Percentiles rank a stretch among this genome's conserved stretches.
These are phyloP conservation scores for Xenoacremonium recifei DNA, from an alignment of 2,329 filamentous ascomycete species.

Conservation along the genomic window DNA sequence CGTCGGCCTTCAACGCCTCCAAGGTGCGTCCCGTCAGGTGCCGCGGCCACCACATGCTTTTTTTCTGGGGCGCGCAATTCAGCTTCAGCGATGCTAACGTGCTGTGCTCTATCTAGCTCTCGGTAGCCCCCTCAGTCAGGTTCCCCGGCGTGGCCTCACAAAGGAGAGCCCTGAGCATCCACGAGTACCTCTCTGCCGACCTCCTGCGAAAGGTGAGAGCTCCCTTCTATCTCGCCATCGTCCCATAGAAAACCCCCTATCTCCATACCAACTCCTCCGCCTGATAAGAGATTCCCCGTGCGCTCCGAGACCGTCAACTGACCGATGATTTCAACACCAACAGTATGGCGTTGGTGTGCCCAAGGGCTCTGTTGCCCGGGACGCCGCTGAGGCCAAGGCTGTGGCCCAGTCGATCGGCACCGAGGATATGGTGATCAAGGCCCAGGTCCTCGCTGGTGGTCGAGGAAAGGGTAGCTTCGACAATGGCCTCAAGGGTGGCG, in stretches of 20 bases:
- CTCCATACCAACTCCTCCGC: slow-evolving; percentile 10
- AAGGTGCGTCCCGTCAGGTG: slow-evolving; percentile 72
- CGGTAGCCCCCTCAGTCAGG: slow-evolving; percentile 48
- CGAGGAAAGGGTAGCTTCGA: slow-evolving; percentile 97
- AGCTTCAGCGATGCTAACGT: slow-evolving; percentile 14
- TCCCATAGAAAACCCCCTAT: slow-evolving; percentile 13
- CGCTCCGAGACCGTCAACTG: slow-evolving; percentile 14
- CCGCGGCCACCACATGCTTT: no score
- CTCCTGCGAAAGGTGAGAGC: slow-evolving; percentile 70
- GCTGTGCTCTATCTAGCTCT: no score
- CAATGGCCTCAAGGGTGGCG: slow-evolving; percentile 98
- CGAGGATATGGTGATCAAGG: slow-evolving; percentile 99
- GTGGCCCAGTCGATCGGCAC: slow-evolving; percentile 88
- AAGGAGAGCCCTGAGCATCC: slow-evolving; percentile 87
- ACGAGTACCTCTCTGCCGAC: slow-evolving; percentile 96
- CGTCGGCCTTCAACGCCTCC: slow-evolving; percentile 74
- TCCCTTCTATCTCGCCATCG: slow-evolving; percentile 11
- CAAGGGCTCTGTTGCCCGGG: slow-evolving; percentile 82
- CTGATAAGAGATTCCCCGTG: slow-evolving; percentile 6
- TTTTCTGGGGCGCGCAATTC: no score
- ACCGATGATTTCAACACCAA: slow-evolving; percentile 18
- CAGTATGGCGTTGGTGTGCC: slow-evolving; percentile 95
- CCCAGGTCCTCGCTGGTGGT: slow-evolving; percentile 95
- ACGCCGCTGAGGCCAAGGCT: slow-evolving; percentile 81
- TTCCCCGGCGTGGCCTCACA: slow-evolving; percentile 71